Base-by-base conservation (phyloP, 345 rosid species). In the Eucalyptus leucophloia region DNA sequence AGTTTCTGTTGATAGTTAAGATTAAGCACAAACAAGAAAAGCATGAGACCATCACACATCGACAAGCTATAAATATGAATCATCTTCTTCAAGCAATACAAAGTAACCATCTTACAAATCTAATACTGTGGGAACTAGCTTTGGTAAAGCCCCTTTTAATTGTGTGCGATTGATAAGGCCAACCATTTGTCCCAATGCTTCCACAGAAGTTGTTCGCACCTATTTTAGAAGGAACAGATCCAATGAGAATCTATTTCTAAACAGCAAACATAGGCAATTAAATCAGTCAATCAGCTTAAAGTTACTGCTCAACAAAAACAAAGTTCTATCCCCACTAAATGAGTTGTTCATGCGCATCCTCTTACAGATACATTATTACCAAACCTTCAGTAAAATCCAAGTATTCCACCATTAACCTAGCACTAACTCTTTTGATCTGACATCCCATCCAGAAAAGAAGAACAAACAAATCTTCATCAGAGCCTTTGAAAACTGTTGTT, bases 181-280 rank as follows among this genome's bases (percentile, higher is more conserved):
- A 90, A 96, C 98, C 99, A 98, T 96, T 91, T 98, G 99, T 90
- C 99, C 99, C 91, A 98, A 92, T 87, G 99, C 99, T 93, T 98
- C 99, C 87, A 98, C 97, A 90, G 99, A 95, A 87, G 97, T 94
- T 80, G 94, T 92, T 49, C 98, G 98, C 72, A 97, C 98, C 99
- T 98, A 90, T 90, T 90, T 87, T 91, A 92, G 91, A 53, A 45
- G 26, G 86, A 72, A 77, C 58, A 88, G 21, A 54, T 88, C 51
- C 65, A 69, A 87, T 88, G 45, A 65, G 53, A 47, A 87, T 54
- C 44, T 26, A 49, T 28, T 11, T 56, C 23, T 24, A 87, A 42
- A 86, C 12, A 5, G 30, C 15, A 19, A 86, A 47, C 49, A 45
- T 86, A 28, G 87, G 87, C 53, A 45, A 86, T 45, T 86, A n/a